These are phyloP conservation scores for Colletotrichum graminicola DNA, from an alignment of 2,329 filamentous ascomycete genomes.

Conservation along the genomic window DNA sequence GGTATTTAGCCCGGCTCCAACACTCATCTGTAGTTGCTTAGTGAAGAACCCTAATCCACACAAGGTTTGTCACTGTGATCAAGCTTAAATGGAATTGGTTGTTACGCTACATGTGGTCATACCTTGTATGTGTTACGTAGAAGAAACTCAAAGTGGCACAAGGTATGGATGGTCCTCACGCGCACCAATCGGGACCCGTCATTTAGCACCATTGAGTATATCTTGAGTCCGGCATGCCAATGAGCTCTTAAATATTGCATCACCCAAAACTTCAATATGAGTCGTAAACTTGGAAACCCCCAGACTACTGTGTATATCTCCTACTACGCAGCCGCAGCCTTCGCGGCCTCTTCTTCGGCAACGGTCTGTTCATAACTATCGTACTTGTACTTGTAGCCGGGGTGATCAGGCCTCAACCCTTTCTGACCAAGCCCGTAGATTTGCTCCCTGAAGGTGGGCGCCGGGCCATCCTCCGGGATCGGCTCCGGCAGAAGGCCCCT, in stretches of 20 bases:
- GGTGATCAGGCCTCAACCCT: conserved; percentile 22
- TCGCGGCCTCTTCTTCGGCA: conserved; percentile 11
- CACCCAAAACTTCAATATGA: neutral
- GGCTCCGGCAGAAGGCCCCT: conserved; percentile 43
- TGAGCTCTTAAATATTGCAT: neutral
- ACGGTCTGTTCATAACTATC: conserved; percentile 25
- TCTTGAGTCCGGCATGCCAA: neutral
- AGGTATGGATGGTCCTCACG: neutral
- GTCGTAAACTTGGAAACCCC: neutral
- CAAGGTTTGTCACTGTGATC: neutral
- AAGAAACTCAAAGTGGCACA: neutral
- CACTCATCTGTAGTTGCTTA: too few species aligned
- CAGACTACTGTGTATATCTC: neutral
- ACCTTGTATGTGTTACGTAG: neutral
- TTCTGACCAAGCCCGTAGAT: conserved; percentile 25
- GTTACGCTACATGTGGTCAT: neutral
- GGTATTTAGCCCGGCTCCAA: too few species aligned
- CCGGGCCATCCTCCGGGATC: neutral
- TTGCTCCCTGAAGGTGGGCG: conserved; percentile 25
- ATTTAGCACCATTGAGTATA: neutral
- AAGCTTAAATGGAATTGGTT: neutral
- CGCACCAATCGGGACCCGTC: neutral
- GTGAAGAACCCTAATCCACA: neutral
- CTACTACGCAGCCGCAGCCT: too few species aligned
- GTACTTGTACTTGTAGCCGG: conserved; percentile 27